Base-by-base conservation (phyloP, 2,329 filamentous ascomycete species). In the Helotiales sp. region DNA sequence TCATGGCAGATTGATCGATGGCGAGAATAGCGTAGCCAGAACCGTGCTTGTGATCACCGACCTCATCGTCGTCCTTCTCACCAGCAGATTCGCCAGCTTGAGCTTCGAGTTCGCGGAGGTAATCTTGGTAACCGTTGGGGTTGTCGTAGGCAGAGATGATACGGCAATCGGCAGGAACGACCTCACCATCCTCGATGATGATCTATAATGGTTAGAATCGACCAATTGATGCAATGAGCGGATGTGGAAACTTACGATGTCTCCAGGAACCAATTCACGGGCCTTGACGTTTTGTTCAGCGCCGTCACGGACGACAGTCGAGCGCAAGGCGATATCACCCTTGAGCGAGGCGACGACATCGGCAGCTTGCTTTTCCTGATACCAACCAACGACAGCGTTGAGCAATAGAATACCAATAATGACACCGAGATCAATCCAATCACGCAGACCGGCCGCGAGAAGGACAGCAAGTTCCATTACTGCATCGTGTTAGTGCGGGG, bases 331-430 rank as follows among this genome's bases (percentile, higher is more conserved):
- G 70, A 91, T 91, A 70, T 91, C 88, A 77, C 88, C 88, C 79
- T 90, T 90, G 61, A 91, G 77, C 62, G 79, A 84, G 56, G 87
- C 87, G 69, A 90, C 87, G 69, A 90, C 87, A 75, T 91, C 88
- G 65, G 87, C 88, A 67, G 88, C 88, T 75, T 90, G 87, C 79
- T 91, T 91, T 76, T 91, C 88, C 74, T 90, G 88, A 74, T 91
- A 90, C 84, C 87, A 91, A 79, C 88, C 88, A 73, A 90, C 88
- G 63, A 86, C 77, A 64, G 88, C 88, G 77, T 91, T 91, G 62
- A 91, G 85, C 71, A 87, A 67, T 55, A 91, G 77, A 74, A 91
- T 91, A 79, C 82, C 88, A 68, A 87, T 83, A 72, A 91, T 91
- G 73, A 91, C 86, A 81, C 87, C 87, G 66, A 90, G 82, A 77